These are phyloP conservation scores for Ustulina deusta DNA, from an alignment of 2,329 filamentous ascomycete genomes.

Conservation along the genomic window DNA sequence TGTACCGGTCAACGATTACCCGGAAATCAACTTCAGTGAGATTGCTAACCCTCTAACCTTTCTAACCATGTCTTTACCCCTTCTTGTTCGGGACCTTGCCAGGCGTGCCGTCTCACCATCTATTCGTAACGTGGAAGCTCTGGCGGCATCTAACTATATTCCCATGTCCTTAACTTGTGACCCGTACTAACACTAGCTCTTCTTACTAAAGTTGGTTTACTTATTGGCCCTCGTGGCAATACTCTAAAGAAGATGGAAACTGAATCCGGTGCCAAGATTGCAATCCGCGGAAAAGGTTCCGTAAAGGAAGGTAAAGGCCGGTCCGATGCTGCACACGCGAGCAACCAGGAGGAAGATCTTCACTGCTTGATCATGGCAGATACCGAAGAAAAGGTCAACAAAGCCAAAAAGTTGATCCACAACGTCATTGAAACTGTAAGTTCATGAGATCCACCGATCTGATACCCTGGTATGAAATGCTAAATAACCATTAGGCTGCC, in stretches of 20 bases:
- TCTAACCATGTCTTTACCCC: conserved; percentile 69
- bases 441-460: conserved; percentile 43
- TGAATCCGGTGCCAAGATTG: conserved; percentile 97
- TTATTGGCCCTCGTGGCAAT: conserved; percentile 99
- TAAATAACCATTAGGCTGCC: conserved; percentile 74
- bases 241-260: conserved; percentile 99
- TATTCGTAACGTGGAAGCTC: conserved; percentile 48
- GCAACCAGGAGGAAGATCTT: conserved; percentile 99
- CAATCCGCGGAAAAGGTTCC: conserved; percentile 98
- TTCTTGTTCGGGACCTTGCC: conserved; percentile 60
- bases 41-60: conserved; percentile 98
- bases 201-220: conserved; percentile 95
- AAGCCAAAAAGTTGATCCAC: conserved; percentile 97
- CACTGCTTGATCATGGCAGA: conserved; percentile 99
- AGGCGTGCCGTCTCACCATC: conserved; percentile 56
- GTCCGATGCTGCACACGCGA: conserved; percentile 98
- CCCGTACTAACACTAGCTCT: conserved; percentile 92
- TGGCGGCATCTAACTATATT: conserved; percentile 53
- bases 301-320: conserved; percentile 99
- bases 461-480: conserved; percentile 17
- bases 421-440: conserved; percentile 98
- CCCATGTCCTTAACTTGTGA: conserved; percentile 54
- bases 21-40: conserved; percentile 99
- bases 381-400: conserved; percentile 99
- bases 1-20: conserved; percentile 99